A percentile compares a stretch with the other conserved stretches of the same genome.
Evolutionary conservation across 306 rosid species (phyloP).

Genomic region (Rosa persica): DNA sequence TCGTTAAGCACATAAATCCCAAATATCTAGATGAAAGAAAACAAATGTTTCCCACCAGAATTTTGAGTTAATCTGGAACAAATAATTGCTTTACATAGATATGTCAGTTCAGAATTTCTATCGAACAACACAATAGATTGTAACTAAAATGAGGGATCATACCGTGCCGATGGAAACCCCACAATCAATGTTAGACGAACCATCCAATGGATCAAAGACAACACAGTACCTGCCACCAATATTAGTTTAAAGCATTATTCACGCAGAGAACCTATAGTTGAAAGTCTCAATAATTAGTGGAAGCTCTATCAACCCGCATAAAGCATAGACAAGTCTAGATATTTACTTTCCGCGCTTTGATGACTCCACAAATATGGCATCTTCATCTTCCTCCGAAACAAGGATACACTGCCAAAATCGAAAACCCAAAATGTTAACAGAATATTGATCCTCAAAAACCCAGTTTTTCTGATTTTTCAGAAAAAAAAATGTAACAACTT

Average conservation of each 20-base stretch:
- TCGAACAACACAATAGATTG: not conserved
- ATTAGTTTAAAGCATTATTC: not conserved
- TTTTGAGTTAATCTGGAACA: constrained; percentile 26
- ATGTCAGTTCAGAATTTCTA: constrained; percentile 15
- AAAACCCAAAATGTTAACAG: constrained; percentile 26
- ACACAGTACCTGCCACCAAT: constrained; percentile 69
- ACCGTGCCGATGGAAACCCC: constrained; percentile 99
- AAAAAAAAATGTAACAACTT: constrained; percentile 22
- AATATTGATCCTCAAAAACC: constrained; percentile 11
- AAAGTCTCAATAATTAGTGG: not conserved
- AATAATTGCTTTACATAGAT: constrained; percentile 15
- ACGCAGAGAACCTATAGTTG: not conserved
- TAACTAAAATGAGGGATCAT: constrained; percentile 19
- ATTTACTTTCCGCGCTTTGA: constrained; percentile 53
- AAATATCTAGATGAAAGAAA: constrained; percentile 61
- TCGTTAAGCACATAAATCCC: constrained; percentile 76
- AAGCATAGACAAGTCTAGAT: not conserved
- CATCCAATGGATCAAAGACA: constrained; percentile 79
- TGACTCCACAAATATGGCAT: constrained; percentile 75
- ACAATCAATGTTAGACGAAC: constrained; percentile 84
- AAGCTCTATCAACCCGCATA: not conserved
- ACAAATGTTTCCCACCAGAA: constrained; percentile 25
- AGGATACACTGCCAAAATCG: constrained; percentile 60
- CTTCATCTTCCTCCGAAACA: constrained; percentile 98
- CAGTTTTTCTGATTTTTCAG: not conserved